Percentiles rank a stretch among this genome's conserved stretches.
Evolutionary conservation across 768 basidiomycete species (phyloP).

Genomic region (Tricholomella constricta): DNA sequence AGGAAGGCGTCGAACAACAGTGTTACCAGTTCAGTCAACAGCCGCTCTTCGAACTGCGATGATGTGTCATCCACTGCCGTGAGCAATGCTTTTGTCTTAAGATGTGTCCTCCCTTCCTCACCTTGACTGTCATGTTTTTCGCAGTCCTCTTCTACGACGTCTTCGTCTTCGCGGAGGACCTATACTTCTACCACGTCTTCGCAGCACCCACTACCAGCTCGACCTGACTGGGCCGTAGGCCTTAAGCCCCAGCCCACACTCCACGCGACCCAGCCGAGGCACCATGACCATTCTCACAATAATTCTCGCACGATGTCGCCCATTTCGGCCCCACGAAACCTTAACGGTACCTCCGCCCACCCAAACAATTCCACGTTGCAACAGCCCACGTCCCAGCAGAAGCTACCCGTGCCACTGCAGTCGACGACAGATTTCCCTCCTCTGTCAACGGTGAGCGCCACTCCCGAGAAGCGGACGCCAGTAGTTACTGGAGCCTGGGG

Average conservation of each 20-base stretch:
- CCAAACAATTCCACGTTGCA: conserved; percentile 23
- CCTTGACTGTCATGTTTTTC: conserved; percentile 8
- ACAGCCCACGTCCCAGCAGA: conserved; percentile 31
- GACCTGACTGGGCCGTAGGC: conserved; percentile 90
- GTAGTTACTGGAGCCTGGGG: conserved; percentile 71
- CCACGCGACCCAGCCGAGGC: conserved; percentile 49
- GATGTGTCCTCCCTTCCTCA: background rate
- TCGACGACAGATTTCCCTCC: conserved; percentile 70
- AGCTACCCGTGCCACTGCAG: conserved; percentile 43
- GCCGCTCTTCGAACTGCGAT: conserved; percentile 61
- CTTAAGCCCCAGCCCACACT: conserved; percentile 75
- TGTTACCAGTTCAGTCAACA: conserved; percentile 49
- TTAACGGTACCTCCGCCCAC: conserved; percentile 37
- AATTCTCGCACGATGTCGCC: conserved; percentile 45
- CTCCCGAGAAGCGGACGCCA: conserved; percentile 54
- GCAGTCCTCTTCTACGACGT: conserved; percentile 74
- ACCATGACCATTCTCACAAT: conserved; percentile 49
- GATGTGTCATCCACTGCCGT: conserved; percentile 79
- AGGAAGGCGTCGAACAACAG: conserved; percentile 56
- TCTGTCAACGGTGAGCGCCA: conserved; percentile 43
- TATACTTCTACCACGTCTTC: conserved; percentile 76
- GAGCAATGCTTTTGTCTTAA: conserved; percentile 37
- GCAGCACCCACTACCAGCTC: conserved; percentile 73
- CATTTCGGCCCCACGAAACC: conserved; percentile 38
- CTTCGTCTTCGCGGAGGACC: conserved; percentile 78